Evolutionary conservation across 768 basidiomycete species (phyloP).

Genomic region (Xanthoconium purpureum): DNA sequence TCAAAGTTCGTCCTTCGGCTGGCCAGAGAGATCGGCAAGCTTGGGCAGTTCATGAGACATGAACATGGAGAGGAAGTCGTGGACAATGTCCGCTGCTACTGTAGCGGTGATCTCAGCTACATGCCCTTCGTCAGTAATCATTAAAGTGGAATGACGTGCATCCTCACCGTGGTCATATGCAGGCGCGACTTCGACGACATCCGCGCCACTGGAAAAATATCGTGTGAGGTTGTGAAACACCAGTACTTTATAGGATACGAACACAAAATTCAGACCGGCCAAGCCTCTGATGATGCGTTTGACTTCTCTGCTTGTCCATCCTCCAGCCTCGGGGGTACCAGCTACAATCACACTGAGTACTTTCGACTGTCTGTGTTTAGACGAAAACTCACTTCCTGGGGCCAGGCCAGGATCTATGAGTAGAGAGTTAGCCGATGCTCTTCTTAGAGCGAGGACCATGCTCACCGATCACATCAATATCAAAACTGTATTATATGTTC

Average conservation of each 20-base stretch:
- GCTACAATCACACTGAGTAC: constrained; percentile 39
- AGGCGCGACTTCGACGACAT: constrained; percentile 26
- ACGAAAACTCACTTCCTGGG: constrained; percentile 59
- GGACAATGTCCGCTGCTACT: constrained; percentile 44
- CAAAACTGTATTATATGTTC: constrained; percentile 43
- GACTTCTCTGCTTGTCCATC: constrained; percentile 80
- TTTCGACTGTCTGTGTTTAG: neutral
- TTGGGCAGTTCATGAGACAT: constrained; percentile 26
- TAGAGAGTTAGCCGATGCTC: neutral
- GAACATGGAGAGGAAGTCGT: constrained; percentile 45
- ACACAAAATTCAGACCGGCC: constrained; percentile 79
- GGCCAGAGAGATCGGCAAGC: constrained; percentile 8
- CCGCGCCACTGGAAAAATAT: constrained; percentile 16
- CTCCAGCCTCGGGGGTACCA: constrained; percentile 81
- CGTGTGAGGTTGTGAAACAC: neutral
- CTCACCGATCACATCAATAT: constrained; percentile 78
- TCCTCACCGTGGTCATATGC: constrained; percentile 26
- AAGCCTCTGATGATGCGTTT: constrained; percentile 80
- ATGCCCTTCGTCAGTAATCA: constrained; percentile 6
- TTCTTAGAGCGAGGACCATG: neutral
- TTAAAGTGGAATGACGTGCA: neutral
- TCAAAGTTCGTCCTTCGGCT: constrained; percentile 24
- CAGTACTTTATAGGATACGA: constrained; percentile 1
- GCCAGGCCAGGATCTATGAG: constrained; percentile 68
- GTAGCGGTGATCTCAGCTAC: constrained; percentile 41